A percentile compares a stretch with the other conserved stretches of the same genome.
phyloP scores from a whole-genome alignment of 345 rosid species.

The Ceriops tagal region DNA sequence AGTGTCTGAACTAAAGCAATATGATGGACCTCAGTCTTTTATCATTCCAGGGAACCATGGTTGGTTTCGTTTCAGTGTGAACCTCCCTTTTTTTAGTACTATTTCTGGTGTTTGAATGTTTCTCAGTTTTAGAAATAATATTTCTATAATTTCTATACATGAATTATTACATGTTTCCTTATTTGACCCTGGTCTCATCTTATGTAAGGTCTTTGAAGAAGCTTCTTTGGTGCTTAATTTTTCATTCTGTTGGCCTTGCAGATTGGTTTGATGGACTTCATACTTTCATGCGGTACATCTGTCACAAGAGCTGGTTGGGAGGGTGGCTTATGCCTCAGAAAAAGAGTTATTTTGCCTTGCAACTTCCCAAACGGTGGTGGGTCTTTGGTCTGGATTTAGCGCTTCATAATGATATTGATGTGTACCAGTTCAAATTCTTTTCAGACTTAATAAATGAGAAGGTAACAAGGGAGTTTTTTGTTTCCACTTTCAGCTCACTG shows the following conservation, averaged over 20 bases:
- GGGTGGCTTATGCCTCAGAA: conserved; percentile 99
- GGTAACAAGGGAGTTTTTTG: conserved; percentile 37
- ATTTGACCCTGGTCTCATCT: neutral
- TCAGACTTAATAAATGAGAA: conserved; percentile 65
- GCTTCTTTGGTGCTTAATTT: neutral
- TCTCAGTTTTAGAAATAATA: neutral
- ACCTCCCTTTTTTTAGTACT: neutral
- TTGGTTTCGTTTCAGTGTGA: conserved; percentile 37
- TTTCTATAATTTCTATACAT: neutral
- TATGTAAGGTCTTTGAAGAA: neutral
- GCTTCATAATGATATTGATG: conserved; percentile 96
- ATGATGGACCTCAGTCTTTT: conserved; percentile 93
- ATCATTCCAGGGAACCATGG: conserved; percentile 98
- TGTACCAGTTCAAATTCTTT: conserved; percentile 96
- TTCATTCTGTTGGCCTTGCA: conserved; percentile 24
- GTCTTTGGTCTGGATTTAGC: conserved; percentile 98
- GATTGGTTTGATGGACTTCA: conserved; percentile 99
- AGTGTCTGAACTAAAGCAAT: conserved; percentile 64
- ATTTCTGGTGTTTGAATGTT: neutral
- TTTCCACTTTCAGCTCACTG: neutral
- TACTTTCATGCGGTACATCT: conserved; percentile 96
- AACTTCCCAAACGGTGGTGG: conserved; percentile 95
- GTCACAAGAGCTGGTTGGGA: conserved; percentile 99
- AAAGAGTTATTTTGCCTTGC: conserved; percentile 97
- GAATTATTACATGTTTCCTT: neutral